These are phyloP conservation scores for Actinidia chinensis DNA, from an alignment of 179 eudicot species.

Conservation along the genomic window DNA sequence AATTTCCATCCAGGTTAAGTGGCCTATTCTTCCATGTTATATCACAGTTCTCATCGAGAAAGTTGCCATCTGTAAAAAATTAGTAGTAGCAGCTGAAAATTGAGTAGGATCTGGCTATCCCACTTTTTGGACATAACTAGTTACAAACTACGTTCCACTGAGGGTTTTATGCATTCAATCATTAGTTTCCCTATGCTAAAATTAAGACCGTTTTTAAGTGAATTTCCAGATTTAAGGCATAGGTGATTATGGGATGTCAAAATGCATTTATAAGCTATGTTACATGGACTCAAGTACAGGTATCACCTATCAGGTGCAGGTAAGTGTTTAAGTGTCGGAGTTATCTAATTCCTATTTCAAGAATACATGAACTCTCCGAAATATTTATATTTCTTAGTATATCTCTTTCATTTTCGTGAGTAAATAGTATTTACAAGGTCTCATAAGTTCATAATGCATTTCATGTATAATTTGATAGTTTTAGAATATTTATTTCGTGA, in stretches of 20 bases:
- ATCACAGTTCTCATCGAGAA: conserved; percentile 34
- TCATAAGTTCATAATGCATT: too few species aligned
- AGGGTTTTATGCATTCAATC: neutral
- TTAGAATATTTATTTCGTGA: too few species aligned
- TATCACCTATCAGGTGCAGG: too few species aligned
- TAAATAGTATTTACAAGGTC: too few species aligned
- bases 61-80: conserved; percentile 32
- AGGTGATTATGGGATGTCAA: neutral
- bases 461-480: too few species aligned
- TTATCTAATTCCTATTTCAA: too few species aligned
- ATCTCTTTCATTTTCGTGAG: too few species aligned
- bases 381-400: too few species aligned
- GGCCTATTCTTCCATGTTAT: conserved; percentile 28
- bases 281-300: too few species aligned
- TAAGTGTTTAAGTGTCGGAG: too few species aligned
- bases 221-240: neutral
- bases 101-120: conserved; percentile 4
- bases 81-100: conserved; percentile 29
- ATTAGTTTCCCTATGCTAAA: neutral
- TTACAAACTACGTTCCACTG: neutral
- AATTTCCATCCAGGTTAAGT: conserved; percentile 18
- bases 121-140: neutral
- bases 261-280: neutral
- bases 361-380: too few species aligned
- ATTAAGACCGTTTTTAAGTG: neutral